These are phyloP conservation scores for Naegleria fowleri DNA, from an alignment of 208 protist genomes.

Conservation along the genomic window DNA sequence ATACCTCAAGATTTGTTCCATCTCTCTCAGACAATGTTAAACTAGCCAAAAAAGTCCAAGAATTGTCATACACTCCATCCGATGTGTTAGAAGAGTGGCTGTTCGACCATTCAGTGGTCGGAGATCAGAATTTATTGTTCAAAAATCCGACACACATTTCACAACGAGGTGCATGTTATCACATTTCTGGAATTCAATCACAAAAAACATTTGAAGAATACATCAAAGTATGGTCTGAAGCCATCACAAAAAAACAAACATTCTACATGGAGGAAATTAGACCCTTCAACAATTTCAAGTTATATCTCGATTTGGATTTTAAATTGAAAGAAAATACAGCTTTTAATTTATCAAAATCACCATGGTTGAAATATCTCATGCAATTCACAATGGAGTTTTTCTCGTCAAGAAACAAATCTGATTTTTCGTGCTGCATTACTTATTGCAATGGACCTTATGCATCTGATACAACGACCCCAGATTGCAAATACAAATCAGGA, in stretches of 20 bases:
- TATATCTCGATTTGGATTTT: not conserved
- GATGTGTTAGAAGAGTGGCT: not conserved
- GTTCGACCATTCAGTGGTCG: not conserved
- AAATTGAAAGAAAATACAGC: not conserved
- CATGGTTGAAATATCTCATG: not conserved
- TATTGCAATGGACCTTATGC: not conserved
- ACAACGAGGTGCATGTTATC: slow-evolving; percentile 11
- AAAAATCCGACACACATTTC: slow-evolving; percentile 10
- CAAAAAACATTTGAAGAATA: not conserved
- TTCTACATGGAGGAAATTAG: slow-evolving; percentile 12
- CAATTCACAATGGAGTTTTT: not conserved
- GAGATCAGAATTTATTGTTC: not conserved
- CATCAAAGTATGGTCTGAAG: not conserved
- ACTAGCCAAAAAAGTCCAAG: not conserved
- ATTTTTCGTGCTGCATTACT: not conserved
- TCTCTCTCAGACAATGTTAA: not conserved
- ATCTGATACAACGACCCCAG: not conserved
- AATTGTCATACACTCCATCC: not conserved
- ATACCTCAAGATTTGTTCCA: not conserved
- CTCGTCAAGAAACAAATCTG: not conserved
- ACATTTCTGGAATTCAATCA: not conserved
- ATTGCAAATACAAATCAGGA: slow-evolving; percentile 13
- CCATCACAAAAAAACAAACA: not conserved
- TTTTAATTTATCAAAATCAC: not conserved
- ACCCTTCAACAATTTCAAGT: not conserved